phyloP scores from a whole-genome alignment of 176 grass and related monocot species.

The Triticum monococcum region DNA sequence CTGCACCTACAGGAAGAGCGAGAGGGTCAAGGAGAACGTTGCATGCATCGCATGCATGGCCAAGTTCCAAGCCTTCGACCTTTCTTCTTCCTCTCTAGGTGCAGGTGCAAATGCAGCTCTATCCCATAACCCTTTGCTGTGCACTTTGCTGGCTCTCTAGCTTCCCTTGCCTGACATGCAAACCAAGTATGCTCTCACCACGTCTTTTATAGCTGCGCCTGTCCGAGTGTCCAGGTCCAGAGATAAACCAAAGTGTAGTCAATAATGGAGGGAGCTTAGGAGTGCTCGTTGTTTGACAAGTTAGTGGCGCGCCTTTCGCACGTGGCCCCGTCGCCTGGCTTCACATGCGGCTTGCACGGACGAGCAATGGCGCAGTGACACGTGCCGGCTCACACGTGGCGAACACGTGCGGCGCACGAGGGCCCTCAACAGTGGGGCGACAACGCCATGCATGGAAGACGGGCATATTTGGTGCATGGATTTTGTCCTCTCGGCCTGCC shows the following conservation, averaged over 20 bases:
- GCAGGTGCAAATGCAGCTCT: slow-evolving; percentile 49
- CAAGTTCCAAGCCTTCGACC: too few relatives aligned
- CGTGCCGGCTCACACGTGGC: not conserved
- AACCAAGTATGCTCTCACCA: not conserved
- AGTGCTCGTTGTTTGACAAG: not conserved
- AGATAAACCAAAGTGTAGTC: not conserved
- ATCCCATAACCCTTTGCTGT: slow-evolving; percentile 13
- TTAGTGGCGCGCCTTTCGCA: not conserved
- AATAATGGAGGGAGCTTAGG: not conserved
- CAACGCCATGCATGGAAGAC: not conserved
- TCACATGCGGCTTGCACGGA: slow-evolving; percentile 17
- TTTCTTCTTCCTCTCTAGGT: not conserved
- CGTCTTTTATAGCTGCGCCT: not conserved
- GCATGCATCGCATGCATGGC: not conserved
- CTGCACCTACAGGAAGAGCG: slow-evolving; percentile 30
- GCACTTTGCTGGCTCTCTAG: not conserved
- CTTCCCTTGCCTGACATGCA: not conserved
- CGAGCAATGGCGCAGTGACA: not conserved
- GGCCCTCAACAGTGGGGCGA: slow-evolving; percentile 3
- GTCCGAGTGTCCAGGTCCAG: too few relatives aligned
- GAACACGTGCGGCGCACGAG: slow-evolving; percentile 15
- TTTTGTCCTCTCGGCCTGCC: not conserved
- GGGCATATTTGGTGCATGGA: not conserved
- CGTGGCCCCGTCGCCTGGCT: slow-evolving; percentile 1
- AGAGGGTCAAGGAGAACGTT: not conserved